Base-by-base conservation (phyloP, 2,329 filamentous ascomycete species). In the Myriangium duriaei region DNA sequence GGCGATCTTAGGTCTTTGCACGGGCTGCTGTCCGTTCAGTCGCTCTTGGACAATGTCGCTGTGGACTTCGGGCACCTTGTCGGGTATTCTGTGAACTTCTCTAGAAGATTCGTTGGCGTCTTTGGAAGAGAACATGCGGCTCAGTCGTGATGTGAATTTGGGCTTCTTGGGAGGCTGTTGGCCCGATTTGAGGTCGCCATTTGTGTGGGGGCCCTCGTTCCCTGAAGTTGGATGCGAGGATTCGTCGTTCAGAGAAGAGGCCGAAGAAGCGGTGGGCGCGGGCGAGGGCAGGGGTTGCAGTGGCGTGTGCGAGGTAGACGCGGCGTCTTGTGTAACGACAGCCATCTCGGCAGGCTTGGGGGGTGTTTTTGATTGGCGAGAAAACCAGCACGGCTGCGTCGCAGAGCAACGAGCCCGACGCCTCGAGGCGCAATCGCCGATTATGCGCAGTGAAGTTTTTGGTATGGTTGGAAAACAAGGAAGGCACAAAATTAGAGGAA, bases 71-170 rank as follows among this genome's bases (percentile, higher is more conserved):
- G 52, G 44, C 3, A 54, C 49, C 32, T 50, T 51, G 18, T 53
- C 54, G 17, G 42, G 41, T 18, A 50, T 18, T n/a, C 33, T 28
- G 21, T 39, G 39, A 13, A 17, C 49, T 35, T 45, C 45, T 17
- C 41, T 15, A 10, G 19, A 28, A 4, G 21, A 14, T 15, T 43
- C 41, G 26, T 44, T 44, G 21, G 42, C 30, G 21, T 57, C 59
- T 30, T 52, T 53, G 18, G 55, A 49, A 24, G 58, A 60, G 47
- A 63, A 63, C 58, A 63, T 63, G 44, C 60, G 56, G 43, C 51
- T 57, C 18, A 63, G 44, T 11, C 60, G 57, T 31, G 54, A 50
- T 26, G 53, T 57, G 47, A 62, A 53, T 19, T 53, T 60, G 4
- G 57, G 53, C 41, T 56, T 59, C 47, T 60, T 63, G 29, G 50